phyloP scores from a whole-genome alignment of 2,329 filamentous ascomycete species.

The Fusarium brachygibbosum region DNA sequence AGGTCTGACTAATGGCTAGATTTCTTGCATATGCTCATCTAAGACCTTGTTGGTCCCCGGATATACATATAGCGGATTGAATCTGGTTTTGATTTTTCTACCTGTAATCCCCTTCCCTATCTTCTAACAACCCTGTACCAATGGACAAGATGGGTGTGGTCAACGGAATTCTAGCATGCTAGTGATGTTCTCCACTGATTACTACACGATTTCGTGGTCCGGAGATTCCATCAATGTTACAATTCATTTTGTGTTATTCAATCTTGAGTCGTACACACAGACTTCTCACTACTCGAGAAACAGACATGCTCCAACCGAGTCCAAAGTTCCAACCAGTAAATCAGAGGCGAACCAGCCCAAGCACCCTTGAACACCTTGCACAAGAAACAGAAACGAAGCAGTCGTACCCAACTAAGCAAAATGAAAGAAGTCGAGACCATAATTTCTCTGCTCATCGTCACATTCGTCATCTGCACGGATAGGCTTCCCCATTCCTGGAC shows the following conservation, averaged over 20 bases:
- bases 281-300: background rate
- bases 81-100: background rate
- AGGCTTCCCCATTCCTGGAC: conserved; percentile 50
- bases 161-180: background rate
- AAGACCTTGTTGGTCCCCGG: background rate
- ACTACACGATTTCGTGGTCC: background rate
- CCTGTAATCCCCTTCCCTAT: background rate
- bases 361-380: conserved; percentile 25
- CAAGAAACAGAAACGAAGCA: background rate
- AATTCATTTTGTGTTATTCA: background rate
- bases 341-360: conserved; percentile 5
- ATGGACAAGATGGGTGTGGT: background rate
- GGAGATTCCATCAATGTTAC: background rate
- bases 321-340: background rate
- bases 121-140: background rate
- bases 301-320: background rate
- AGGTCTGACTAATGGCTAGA: too few relatives aligned
- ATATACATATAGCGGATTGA: background rate
- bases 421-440: conserved; percentile 58
- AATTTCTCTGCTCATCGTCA: conserved; percentile 49
- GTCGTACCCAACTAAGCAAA: conserved; percentile 42
- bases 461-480: conserved; percentile 33
- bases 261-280: background rate
- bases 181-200: background rate
- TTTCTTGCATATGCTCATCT: background rate